Percentiles rank a stretch among this genome's conserved stretches.
These are phyloP conservation scores for Trametes sanguinea DNA, from an alignment of 768 basidiomycete species.

Conservation along the genomic window DNA sequence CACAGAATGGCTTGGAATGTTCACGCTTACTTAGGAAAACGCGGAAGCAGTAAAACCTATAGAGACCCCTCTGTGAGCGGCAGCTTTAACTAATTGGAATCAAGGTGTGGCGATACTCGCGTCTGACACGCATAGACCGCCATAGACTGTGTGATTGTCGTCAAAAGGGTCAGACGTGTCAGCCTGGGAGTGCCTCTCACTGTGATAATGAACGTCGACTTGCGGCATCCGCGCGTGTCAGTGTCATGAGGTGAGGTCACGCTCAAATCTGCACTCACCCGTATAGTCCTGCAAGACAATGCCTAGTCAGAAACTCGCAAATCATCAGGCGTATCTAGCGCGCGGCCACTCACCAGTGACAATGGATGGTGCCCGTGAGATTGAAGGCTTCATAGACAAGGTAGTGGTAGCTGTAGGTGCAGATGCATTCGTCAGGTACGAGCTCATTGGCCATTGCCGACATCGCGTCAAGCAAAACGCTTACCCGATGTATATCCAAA, in stretches of 20 bases:
- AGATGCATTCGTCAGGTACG: too few species aligned
- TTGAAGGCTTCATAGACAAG: neutral
- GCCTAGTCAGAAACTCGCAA: neutral
- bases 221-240: too few species aligned
- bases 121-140: neutral
- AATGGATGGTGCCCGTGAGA: neutral
- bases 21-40: neutral
- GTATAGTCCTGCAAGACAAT: neutral
- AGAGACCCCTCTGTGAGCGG: too few species aligned
- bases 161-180: neutral
- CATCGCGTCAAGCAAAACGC: too few species aligned
- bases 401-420: neutral
- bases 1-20: too few species aligned
- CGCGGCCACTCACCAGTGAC: neutral
- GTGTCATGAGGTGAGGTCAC: neutral
- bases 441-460: too few species aligned
- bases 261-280: neutral
- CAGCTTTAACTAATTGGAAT: too few species aligned
- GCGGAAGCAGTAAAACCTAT: neutral
- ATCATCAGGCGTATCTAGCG: too few species aligned
- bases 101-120: neutral
- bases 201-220: neutral
- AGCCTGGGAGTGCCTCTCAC: neutral
- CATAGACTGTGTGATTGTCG: neutral
- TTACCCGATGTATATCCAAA: conserved; percentile 7